Percentiles rank a stretch among this genome's conserved stretches.
Conservation (phyloP, 2,329 filamentous ascomycete species). For the Capronia americana region DNA sequence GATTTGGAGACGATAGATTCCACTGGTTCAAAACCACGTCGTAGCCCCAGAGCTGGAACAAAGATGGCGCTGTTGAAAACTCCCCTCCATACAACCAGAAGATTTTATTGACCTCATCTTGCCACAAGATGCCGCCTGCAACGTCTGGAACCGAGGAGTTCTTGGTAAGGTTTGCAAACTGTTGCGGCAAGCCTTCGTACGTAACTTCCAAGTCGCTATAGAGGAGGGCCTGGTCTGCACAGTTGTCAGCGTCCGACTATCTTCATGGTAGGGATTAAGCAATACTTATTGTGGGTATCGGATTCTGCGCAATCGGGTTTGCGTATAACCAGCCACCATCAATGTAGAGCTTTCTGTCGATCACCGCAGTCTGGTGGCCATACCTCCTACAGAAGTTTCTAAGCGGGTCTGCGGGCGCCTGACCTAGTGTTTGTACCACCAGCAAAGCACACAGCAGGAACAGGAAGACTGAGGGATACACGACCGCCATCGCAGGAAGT, state of each 20-base stretch:
- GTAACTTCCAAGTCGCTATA: too few relatives aligned
- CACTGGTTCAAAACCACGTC: too few relatives aligned
- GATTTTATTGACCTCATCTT: constrained; percentile 66
- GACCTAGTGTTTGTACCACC: too few relatives aligned
- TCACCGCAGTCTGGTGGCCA: constrained; percentile 66
- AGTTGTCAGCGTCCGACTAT: too few relatives aligned
- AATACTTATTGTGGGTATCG: constrained; percentile 52
- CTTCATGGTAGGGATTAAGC: too few relatives aligned
- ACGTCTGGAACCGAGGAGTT: constrained; percentile 62
- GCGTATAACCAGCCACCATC: constrained; percentile 67
- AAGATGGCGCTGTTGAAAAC: constrained; percentile 52
- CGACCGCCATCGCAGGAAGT: too few relatives aligned
- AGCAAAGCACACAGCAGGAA: too few relatives aligned
- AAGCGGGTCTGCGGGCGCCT: constrained; percentile 55
- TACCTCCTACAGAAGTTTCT: constrained; percentile 61
- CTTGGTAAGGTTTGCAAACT: constrained; percentile 17
- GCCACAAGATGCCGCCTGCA: constrained; percentile 61
- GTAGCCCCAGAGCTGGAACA: constrained; percentile 51
- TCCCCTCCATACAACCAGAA: constrained; percentile 70
- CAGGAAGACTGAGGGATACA: too few relatives aligned
- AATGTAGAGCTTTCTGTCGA: constrained; percentile 66
- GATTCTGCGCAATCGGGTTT: constrained; percentile 56
- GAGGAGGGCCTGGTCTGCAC: too few relatives aligned
- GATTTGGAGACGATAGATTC: too few relatives aligned
- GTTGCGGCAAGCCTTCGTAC: too few relatives aligned